These are phyloP conservation scores for Apium graveolens DNA, from an alignment of 129 eudicot genomes.

Conservation along the genomic window DNA sequence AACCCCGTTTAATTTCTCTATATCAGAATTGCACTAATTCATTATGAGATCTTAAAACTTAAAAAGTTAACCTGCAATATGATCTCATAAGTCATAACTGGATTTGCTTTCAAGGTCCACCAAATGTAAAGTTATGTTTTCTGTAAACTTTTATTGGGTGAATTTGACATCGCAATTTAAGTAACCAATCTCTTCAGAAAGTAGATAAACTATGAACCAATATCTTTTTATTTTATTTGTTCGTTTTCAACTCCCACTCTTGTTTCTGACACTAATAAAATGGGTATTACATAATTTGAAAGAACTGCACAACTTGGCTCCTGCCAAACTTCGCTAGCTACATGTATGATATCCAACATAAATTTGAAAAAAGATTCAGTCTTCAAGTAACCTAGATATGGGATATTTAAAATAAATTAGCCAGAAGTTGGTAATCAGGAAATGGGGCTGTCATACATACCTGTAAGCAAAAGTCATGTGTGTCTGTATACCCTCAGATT, in stretches of 20 bases:
- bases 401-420: neutral
- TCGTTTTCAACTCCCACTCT: neutral
- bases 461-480: constrained; percentile 95
- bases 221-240: neutral
- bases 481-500: constrained; percentile 90
- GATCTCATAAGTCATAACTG: too few relatives aligned
- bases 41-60: too few relatives aligned
- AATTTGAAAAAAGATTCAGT: neutral
- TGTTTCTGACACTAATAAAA: neutral
- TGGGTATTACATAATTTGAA: neutral
- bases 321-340: neutral
- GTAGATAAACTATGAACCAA: neutral
- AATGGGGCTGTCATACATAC: constrained; percentile 15
- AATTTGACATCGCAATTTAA: neutral
- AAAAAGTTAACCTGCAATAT: too few relatives aligned
- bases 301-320: neutral
- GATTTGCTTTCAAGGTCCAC: too few relatives aligned
- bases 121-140: too few relatives aligned
- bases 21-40: too few relatives aligned
- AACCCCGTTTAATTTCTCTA: too few relatives aligned
- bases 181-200: neutral
- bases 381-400: neutral
- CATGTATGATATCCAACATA: neutral
- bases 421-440: neutral
- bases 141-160: too few relatives aligned